Conservation (phyloP, 139 green algal genomes). For the Ettlia oleoabundans region DNA sequence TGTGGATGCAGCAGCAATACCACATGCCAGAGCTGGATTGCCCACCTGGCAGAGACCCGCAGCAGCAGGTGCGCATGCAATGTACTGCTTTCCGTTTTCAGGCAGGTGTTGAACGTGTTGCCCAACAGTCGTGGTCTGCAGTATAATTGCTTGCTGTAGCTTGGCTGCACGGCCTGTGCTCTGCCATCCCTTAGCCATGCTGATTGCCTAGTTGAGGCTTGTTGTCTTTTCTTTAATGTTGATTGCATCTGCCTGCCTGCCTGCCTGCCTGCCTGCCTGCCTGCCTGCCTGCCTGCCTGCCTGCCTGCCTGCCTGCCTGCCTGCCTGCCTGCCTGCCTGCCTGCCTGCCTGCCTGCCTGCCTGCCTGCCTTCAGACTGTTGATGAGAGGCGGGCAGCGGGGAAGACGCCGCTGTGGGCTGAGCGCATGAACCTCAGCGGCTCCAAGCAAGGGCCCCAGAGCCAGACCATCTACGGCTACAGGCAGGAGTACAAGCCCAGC, state of each 20-base stretch:
- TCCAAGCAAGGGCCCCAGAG: constrained; percentile 33
- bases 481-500: constrained; percentile 44
- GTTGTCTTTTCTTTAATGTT: no score
- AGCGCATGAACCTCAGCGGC: constrained; percentile 44
- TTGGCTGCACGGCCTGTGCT: no score
- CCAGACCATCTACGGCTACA: constrained; percentile 46
- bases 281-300: no score
- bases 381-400: constrained; percentile 3
- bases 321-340: background rate
- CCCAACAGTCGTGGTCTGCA: no score
- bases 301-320: no score
- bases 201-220: no score
- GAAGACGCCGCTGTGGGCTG: constrained; percentile 42
- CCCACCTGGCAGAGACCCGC: constrained; percentile 22
- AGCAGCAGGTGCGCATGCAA: background rate
- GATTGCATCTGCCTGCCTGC: no score
- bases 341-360: background rate
- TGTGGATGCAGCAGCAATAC: constrained; percentile 47
- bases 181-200: no score
- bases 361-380: background rate
- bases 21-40: constrained; percentile 51
- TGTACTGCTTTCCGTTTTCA: background rate
- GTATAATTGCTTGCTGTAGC: no score
- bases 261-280: no score
- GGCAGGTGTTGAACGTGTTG: background rate